Evolutionary conservation across 371 early-diverging fungal species (phyloP).

Genomic region (Syncephalastrum racemosum): DNA sequence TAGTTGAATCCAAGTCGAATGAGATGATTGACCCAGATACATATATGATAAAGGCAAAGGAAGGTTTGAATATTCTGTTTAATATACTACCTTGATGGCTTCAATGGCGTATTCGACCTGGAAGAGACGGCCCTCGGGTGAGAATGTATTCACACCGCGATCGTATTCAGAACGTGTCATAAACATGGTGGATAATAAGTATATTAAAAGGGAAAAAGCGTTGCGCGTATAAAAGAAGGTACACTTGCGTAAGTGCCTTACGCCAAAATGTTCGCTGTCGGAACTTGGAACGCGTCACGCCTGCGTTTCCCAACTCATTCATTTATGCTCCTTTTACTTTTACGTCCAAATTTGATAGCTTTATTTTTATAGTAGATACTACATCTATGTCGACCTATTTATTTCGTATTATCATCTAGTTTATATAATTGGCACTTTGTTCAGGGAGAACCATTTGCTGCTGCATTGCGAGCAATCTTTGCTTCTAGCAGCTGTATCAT

Average conservation of each 20-base stretch:
- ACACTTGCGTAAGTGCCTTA: too few species aligned
- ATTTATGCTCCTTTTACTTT: too few species aligned
- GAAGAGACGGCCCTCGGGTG: constrained; percentile 98
- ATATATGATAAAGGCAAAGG: too few species aligned
- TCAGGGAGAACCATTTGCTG: too few species aligned
- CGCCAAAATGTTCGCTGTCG: neutral
- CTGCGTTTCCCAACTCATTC: neutral
- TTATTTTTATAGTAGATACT: too few species aligned
- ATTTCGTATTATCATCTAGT: too few species aligned
- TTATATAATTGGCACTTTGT: too few species aligned
- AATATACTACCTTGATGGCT: constrained; percentile 97
- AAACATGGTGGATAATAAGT: constrained; percentile 50
- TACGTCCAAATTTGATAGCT: too few species aligned
- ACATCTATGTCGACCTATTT: too few species aligned
- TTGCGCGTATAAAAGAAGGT: constrained; percentile 1
- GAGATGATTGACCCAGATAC: neutral
- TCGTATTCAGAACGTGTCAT: constrained; percentile 93
- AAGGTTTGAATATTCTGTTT: too few species aligned
- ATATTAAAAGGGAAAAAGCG: neutral
- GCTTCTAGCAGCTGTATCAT: constrained; percentile 10
- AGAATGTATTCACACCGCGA: constrained; percentile 98
- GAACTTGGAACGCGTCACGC: neutral
- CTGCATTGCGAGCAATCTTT: too few species aligned
- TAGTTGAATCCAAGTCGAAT: constrained; percentile 20
- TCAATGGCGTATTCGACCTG: constrained; percentile 99